These are phyloP conservation scores for Fraxinus velutina DNA, from an alignment of 305 asterid genomes.

Conservation along the genomic window DNA sequence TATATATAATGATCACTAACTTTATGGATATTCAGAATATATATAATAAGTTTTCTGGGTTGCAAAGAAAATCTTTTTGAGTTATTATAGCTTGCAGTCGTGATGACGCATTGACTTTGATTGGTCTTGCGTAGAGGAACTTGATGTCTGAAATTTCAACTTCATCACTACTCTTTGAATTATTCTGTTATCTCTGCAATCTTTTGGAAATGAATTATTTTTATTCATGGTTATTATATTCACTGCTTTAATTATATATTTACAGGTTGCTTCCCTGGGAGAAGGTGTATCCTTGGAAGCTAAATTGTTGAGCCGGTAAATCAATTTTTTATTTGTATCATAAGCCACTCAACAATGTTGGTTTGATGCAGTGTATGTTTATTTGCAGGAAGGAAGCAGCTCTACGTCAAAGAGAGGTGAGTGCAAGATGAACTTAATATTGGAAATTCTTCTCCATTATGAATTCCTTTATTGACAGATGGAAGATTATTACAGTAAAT, in stretches of 20 bases:
- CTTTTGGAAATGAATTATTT: constrained; percentile 21
- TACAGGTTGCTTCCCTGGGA: constrained; percentile 92
- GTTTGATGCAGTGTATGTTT: constrained; percentile 38
- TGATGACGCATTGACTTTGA: neutral
- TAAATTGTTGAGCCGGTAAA: constrained; percentile 76
- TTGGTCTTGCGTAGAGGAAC: neutral
- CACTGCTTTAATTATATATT: constrained; percentile 17
- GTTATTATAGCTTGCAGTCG: neutral
- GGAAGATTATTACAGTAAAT: neutral
- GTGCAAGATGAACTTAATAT: constrained; percentile 7
- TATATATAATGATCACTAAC: neutral
- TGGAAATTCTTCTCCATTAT: constrained; percentile 2
- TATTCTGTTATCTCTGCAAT: constrained; percentile 11
- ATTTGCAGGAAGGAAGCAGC: constrained; percentile 96
- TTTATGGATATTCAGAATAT: constrained; percentile 6
- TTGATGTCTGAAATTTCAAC: neutral
- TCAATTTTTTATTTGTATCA: constrained; percentile 21
- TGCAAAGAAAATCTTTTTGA: neutral
- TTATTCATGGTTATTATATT: constrained; percentile 15
- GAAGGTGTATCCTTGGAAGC: constrained; percentile 98
- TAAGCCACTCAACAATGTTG: constrained; percentile 20
- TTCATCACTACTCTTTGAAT: neutral
- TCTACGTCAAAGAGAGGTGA: constrained; percentile 90
- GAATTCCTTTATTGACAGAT: neutral
- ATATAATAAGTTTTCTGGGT: neutral